Evolutionary conservation across 108 stramenopile species (phyloP).

Genomic region (Cyclotella atomus): DNA sequence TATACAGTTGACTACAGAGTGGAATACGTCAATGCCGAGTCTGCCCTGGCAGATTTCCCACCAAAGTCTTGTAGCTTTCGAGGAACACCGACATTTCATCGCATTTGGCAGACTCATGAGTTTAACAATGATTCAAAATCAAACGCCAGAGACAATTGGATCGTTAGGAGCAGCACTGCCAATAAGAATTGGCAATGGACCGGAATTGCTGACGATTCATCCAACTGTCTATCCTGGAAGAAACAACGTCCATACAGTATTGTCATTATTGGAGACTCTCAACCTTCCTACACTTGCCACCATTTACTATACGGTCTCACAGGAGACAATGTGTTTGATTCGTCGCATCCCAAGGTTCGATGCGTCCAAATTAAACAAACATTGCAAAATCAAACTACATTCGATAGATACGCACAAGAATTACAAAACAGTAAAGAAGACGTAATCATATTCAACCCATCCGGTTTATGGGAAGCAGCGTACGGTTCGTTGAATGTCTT

Average conservation of each 20-base stretch:
- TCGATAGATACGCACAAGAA: constrained; percentile 9
- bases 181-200: background rate
- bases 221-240: background rate
- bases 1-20: constrained; percentile 19
- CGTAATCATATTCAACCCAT: constrained; percentile 32
- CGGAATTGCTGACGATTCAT: background rate
- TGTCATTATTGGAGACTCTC: constrained; percentile 29
- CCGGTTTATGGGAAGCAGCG: constrained; percentile 35
- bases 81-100: constrained; percentile 17
- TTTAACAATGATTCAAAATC: background rate
- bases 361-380: constrained; percentile 25
- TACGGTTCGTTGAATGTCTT: constrained; percentile 25
- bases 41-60: constrained; percentile 18
- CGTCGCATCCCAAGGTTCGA: background rate
- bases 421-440: constrained; percentile 3
- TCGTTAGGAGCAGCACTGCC: background rate
- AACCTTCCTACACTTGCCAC: constrained; percentile 25
- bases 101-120: constrained; percentile 10
- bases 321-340: background rate
- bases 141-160: background rate
- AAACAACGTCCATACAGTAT: constrained; percentile 20
- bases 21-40: constrained; percentile 8
- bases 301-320: constrained; percentile 14
- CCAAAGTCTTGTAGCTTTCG: constrained; percentile 10
- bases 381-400: constrained; percentile 3